phyloP scores from a whole-genome alignment of 1,284 basidiomycete species.

The Apiotrichum sp. region DNA sequence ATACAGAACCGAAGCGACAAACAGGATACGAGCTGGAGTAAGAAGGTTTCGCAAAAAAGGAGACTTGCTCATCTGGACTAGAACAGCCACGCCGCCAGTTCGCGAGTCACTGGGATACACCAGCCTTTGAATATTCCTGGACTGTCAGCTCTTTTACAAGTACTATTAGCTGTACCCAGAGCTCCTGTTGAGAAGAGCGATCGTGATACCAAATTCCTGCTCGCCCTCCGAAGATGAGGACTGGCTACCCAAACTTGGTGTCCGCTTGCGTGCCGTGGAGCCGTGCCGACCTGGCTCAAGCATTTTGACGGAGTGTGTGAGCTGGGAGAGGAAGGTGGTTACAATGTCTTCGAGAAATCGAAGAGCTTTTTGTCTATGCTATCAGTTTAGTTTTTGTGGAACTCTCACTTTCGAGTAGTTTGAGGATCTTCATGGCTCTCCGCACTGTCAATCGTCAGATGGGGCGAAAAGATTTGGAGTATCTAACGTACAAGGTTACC shows the following conservation, averaged over 20 bases:
- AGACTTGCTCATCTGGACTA: conserved; percentile 21
- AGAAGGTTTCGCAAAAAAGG: neutral
- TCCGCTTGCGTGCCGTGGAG: no score
- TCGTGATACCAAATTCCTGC: conserved; percentile 1
- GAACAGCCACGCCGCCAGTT: conserved; percentile 1
- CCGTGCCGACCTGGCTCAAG: neutral
- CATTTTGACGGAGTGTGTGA: neutral
- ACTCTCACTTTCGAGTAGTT: no score
- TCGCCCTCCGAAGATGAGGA: no score
- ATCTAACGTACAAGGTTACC: no score
- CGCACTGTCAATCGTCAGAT: no score
- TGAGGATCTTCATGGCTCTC: no score
- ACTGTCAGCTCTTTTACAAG: neutral
- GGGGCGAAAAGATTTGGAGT: no score
- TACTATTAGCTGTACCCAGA: conserved; percentile 14
- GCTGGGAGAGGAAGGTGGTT: conserved; percentile 7
- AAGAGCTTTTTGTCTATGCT: neutral
- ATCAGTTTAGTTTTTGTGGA: neutral
- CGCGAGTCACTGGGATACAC: conserved; percentile 29
- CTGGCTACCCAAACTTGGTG: no score
- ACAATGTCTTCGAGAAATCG: conserved; percentile 13
- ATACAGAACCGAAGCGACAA: conserved; percentile 28
- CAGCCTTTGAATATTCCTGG: conserved; percentile 24
- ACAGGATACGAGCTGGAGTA: conserved; percentile 27
- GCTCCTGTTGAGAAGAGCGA: conserved; percentile 10